phyloP scores from a whole-genome alignment of 1,284 basidiomycete genomes.

The Leccinum subfulvum region DNA sequence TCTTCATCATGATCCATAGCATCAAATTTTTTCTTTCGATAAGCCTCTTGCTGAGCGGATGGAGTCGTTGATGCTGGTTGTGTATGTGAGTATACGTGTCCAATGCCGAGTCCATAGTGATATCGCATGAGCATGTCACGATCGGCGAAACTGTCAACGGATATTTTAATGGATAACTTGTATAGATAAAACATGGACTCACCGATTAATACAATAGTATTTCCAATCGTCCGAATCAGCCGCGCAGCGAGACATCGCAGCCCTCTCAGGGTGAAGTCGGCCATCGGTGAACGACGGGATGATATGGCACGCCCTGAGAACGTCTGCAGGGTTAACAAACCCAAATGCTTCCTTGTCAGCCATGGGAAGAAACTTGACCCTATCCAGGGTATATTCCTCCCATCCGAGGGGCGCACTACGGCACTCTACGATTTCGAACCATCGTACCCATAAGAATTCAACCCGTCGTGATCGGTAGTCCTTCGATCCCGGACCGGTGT shows the following conservation, averaged over 20 bases:
- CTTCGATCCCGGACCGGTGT: neutral
- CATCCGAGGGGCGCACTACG: neutral
- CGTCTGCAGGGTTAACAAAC: neutral
- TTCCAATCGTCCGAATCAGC: neutral
- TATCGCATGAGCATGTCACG: too few relatives aligned
- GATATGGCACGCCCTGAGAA: neutral
- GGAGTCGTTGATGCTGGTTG: too few relatives aligned
- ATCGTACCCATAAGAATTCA: neutral
- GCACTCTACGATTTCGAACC: neutral
- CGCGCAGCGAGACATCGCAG: slow-evolving; percentile 1
- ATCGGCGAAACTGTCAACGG: too few relatives aligned
- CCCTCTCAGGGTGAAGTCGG: slow-evolving; percentile 8
- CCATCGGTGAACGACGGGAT: neutral
- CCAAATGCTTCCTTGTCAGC: neutral
- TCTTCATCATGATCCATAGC: too few relatives aligned
- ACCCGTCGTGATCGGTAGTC: neutral
- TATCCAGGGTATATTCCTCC: neutral
- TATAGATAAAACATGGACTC: too few relatives aligned
- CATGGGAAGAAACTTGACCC: slow-evolving; percentile 8
- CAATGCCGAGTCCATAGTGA: too few relatives aligned
- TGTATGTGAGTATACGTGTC: too few relatives aligned
- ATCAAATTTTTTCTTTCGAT: too few relatives aligned
- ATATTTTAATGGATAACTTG: too few relatives aligned
- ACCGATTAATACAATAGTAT: neutral
- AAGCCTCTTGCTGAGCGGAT: too few relatives aligned